Evolutionary conservation across 306 rosid species (phyloP).

Genomic region (Cyclanthera cordifolia): DNA sequence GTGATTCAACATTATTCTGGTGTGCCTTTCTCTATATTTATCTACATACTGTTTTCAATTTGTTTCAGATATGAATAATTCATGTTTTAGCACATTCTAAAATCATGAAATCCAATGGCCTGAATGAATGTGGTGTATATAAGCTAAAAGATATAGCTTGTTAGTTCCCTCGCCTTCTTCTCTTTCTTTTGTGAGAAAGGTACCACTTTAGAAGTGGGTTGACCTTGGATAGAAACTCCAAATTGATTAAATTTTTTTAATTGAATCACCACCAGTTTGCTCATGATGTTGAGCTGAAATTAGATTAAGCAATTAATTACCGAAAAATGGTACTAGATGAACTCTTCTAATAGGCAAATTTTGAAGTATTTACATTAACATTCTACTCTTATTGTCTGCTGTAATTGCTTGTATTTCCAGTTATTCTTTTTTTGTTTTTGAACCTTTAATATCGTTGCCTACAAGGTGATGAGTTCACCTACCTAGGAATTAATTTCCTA

Average conservation of each 20-base stretch:
- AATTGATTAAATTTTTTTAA: not conserved
- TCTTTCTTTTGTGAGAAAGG: not conserved
- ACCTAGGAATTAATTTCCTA: too few relatives aligned
- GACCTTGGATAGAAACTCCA: not conserved
- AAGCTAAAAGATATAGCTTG: not conserved
- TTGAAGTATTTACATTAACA: too few relatives aligned
- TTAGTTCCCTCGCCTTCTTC: not conserved
- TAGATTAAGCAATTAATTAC: too few relatives aligned
- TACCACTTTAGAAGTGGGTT: not conserved
- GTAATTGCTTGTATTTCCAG: too few relatives aligned
- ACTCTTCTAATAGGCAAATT: too few relatives aligned
- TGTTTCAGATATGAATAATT: not conserved
- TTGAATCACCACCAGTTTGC: too few relatives aligned
- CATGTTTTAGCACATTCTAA: slow-evolving; percentile 2
- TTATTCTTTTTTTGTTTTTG: too few relatives aligned
- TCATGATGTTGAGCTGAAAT: too few relatives aligned
- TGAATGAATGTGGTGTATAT: not conserved
- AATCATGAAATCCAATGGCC: not conserved
- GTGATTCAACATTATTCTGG: not conserved
- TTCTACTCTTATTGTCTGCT: too few relatives aligned
- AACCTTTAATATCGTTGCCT: too few relatives aligned
- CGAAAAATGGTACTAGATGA: too few relatives aligned
- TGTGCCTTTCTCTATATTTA: not conserved
- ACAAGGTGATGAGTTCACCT: too few relatives aligned
- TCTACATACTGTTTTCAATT: not conserved